Percentiles rank a stretch among this genome's conserved stretches.
Evolutionary conservation across 257 asterid species (phyloP).

Genomic region (Solanum appendiculatum): DNA sequence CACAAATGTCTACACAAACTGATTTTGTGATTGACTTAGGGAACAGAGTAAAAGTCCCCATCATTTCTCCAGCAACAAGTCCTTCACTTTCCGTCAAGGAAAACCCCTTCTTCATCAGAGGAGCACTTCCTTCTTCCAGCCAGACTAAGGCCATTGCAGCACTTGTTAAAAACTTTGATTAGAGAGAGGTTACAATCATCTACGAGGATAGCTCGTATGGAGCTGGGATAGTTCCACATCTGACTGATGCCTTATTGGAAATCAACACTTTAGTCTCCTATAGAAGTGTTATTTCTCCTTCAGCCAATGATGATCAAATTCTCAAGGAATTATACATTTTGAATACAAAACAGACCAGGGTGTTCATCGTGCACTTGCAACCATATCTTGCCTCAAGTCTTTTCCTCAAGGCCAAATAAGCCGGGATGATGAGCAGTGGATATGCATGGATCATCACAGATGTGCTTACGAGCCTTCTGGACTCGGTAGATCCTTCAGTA

Average conservation of each 20-base stretch:
- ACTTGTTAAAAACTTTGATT: slow-evolving; percentile 12
- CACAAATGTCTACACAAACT: slow-evolving; percentile 30
- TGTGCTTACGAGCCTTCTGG: slow-evolving; percentile 22
- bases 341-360: slow-evolving; percentile 29
- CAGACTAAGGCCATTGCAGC: slow-evolving; percentile 20
- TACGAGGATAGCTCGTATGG: slow-evolving; percentile 22
- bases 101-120: slow-evolving; percentile 23
- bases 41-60: slow-evolving; percentile 5
- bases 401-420: slow-evolving; percentile 22
- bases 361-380: slow-evolving; percentile 39
- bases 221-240: slow-evolving; percentile 10
- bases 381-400: slow-evolving; percentile 15
- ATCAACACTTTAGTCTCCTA: slow-evolving; percentile 6
- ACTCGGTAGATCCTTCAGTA: slow-evolving; percentile 8
- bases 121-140: slow-evolving; percentile 10
- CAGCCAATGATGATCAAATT: slow-evolving; percentile 5
- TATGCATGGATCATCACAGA: slow-evolving; percentile 48
- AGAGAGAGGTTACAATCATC: slow-evolving; percentile 22
- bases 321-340: slow-evolving; percentile 7
- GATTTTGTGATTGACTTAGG: slow-evolving; percentile 32
- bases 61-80: slow-evolving; percentile 18
- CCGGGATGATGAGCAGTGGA: slow-evolving; percentile 37
- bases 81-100: slow-evolving; percentile 10
- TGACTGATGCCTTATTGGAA: slow-evolving; percentile 14
- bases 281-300: slow-evolving; percentile 6